Base-by-base conservation (phyloP, 2,329 filamentous ascomycete genomes). In the Didymella exigua region DNA sequence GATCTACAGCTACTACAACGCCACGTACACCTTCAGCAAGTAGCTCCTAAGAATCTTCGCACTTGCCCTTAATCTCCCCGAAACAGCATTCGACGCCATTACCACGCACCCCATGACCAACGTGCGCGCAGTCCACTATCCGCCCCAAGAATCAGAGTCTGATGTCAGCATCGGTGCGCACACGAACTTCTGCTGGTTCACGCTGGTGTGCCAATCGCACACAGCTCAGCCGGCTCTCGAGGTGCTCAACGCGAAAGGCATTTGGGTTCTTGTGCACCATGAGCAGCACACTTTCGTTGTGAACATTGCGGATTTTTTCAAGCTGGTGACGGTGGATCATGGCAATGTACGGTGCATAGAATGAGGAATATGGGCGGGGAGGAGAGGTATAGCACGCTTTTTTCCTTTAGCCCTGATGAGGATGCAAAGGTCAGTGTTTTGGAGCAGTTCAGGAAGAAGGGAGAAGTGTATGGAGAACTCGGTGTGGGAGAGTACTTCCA, bases 101-200 rank as follows among this genome's bases (percentile, higher is more conserved):
- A 74, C 76, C 55, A 71, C 69, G 8, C 70, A 74, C 31, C 77
- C 77, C 19, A 76, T 77, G 64, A 77, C 76, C 30, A 77, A 77
- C 33, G 71, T 79, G 61, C 66, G 75, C 49, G 67, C 71, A 7
- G 66, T 77, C 2, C 75, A 78, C 57, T 79, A 78, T 56, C 77
- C 77, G 5, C 74, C 75, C 0, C 71, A 74, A 49, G 34, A 56
- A 9, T 65, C 58, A 5, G 66, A 71, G 24, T 13, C 47, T 8
- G 65, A 75, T 42, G 73, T 76, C 4, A 75, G 76, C 1, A 71
- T 78, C 13, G 75, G 76, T 9, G 76, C 76, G 0, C 77, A 79
- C 49, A 72, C 76, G 2, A 76, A 78, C 49, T 78, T 77, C 55
- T 75, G 71, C 52, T 78, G 75, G 71, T 73, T 78, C 59, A 78